These are phyloP conservation scores for Ustilago bromivora DNA, from an alignment of 1,284 basidiomycete species.

Conservation along the genomic window DNA sequence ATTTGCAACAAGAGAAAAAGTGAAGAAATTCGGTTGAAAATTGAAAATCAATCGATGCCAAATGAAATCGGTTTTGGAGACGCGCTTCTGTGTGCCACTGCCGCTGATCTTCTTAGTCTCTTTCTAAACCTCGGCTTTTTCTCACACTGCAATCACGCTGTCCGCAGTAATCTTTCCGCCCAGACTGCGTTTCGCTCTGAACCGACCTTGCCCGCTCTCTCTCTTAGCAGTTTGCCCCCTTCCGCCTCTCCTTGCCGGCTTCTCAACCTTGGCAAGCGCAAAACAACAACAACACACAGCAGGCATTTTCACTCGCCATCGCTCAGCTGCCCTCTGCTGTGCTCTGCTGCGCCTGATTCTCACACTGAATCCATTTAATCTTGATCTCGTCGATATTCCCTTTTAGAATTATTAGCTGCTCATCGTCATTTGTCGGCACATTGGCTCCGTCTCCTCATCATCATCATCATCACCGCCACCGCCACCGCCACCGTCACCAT, in stretches of 20 bases:
- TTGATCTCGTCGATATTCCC: conserved; percentile 3
- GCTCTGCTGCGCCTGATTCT: background rate
- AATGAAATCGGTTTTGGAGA: too few species aligned
- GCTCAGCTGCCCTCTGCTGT: background rate
- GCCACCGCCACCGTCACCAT: too few species aligned
- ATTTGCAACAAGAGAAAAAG: too few species aligned
- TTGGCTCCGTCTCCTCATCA: background rate
- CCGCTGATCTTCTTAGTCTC: background rate
- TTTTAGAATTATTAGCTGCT: too few species aligned
- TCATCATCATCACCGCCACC: background rate
- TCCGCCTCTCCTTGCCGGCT: background rate
- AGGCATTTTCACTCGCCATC: background rate
- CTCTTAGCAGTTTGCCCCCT: background rate
- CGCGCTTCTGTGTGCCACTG: too few species aligned
- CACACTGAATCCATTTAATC: background rate
- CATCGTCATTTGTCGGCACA: background rate
- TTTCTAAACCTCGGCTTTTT: background rate
- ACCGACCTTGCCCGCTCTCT: background rate
- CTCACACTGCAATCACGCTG: conserved; percentile 1
- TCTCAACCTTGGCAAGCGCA: too few species aligned
- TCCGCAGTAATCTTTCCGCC: conserved; percentile 3
- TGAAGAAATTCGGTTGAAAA: too few species aligned
- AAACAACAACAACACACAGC: too few species aligned
- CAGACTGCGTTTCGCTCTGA: background rate
- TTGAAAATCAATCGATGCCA: too few species aligned